These are phyloP conservation scores for Cryphonectria carpinicola DNA, from an alignment of 2,329 filamentous ascomycete genomes.

Conservation along the genomic window DNA sequence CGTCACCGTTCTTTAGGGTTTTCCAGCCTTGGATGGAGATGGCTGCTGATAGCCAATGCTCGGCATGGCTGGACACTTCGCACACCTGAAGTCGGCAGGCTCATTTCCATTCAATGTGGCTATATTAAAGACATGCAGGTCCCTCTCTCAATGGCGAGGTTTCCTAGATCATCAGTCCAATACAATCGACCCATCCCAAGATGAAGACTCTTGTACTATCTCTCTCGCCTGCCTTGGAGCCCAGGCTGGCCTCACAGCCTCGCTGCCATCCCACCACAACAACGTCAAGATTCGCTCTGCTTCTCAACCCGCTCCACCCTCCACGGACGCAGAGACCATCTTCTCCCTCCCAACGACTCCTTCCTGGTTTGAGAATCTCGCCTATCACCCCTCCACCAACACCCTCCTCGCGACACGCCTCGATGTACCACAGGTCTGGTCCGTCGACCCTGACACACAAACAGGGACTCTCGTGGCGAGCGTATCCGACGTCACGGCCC, in stretches of 20 bases:
- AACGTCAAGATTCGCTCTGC: neutral
- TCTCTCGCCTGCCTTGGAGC: neutral
- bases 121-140: neutral
- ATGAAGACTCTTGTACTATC: neutral
- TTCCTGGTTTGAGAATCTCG: conserved; percentile 18
- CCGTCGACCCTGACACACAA: neutral
- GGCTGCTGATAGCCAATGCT: neutral
- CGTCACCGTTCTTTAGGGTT: neutral
- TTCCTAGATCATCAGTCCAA: neutral
- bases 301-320: neutral
- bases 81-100: neutral
- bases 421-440: conserved; percentile 16
- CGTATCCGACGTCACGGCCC: neutral
- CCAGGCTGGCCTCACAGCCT: neutral
- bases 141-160: neutral
- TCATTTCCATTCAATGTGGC: neutral
- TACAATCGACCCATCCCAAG: neutral
- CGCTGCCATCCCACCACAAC: neutral
- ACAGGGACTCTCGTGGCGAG: conserved; percentile 4
- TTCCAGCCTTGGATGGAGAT: neutral
- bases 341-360: neutral
- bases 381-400: conserved; percentile 8
- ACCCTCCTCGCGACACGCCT: conserved; percentile 16
- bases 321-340: neutral
- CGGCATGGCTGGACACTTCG: neutral